Conservation (phyloP, 2,329 filamentous ascomycete species). For the Boeremia lycopersici region DNA sequence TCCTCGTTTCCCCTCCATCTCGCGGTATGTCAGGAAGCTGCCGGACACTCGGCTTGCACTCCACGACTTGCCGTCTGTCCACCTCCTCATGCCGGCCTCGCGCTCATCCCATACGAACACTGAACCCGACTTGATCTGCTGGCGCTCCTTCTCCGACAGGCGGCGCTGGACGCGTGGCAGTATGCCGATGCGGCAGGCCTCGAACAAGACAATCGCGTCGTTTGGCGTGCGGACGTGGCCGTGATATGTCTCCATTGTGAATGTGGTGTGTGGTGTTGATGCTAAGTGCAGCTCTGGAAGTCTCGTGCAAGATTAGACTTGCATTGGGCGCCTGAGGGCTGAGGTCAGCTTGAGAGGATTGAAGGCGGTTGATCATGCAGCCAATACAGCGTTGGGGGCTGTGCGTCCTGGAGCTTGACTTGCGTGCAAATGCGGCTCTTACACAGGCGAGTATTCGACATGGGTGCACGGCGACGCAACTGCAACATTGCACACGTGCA, state of each 20-base stretch:
- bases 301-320: conserved; percentile 3
- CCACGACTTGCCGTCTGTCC: conserved; percentile 99
- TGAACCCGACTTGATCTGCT: conserved; percentile 93
- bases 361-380: neutral
- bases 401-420: neutral
- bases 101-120: conserved; percentile 99
- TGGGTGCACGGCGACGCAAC: neutral
- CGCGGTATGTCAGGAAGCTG: conserved; percentile 94
- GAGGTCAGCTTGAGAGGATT: conserved; percentile 18
- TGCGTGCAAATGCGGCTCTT: conserved; percentile 3
- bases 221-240: conserved; percentile 93
- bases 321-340: conserved; percentile 14
- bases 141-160: conserved; percentile 94
- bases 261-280: conserved; percentile 1
- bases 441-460: neutral
- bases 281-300: neutral
- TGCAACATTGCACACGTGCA: conserved; percentile 2
- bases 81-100: conserved; percentile 96
- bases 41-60: conserved; percentile 96
- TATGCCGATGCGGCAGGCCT: conserved; percentile 88
- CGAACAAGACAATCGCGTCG: conserved; percentile 98
- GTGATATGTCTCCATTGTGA: conserved; percentile 90
- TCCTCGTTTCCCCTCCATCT: conserved; percentile 98
- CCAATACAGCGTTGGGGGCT: neutral
- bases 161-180: conserved; percentile 90